Evolutionary conservation across 225 moss, liverwort and hornwort genomes (phyloP), one percentile per base, ranked within the genome.

Genomic region (Marchantia polymorpha): DNA sequence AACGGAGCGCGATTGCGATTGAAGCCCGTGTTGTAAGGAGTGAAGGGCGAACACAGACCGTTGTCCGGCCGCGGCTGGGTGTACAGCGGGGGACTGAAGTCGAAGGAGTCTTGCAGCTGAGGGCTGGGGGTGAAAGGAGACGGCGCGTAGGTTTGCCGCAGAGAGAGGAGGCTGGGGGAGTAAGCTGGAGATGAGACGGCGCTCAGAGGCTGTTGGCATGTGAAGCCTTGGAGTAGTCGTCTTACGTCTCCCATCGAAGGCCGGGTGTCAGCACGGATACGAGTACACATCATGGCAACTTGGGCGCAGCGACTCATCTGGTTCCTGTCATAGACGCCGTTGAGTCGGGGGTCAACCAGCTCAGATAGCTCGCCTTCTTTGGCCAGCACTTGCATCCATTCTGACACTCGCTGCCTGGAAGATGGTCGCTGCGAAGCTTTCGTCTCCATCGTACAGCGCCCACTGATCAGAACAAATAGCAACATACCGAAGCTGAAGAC

Each of bases 281-380:
- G 92, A 73, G 91, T 91, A 52, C 92, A 91, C 77, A 92, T 77
- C 39, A 91, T 91, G 53, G 88, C 92, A 29, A 91, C 83, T 74
- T 91, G 91, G 19, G 92, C 92, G 73, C 92, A 92, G 69, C 91
- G 71, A 78, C 88, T 90, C 10, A 92, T 88, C 85, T 92, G 91
- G 79, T 91, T 89, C 80, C 90, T 89, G 83, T 92, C 91, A 70
- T 85, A 91, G 74, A 64, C 82, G 52, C 92, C 91, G 10, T 87
- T 82, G 69, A 92, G 80, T 69, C 88, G 85, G 13, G 92, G 89
- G 70, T 92, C 92, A 29, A 91, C 91, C 12, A 92, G 89, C 83
- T 92, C 92, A 25, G 92, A 79, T 3, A 92, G 87, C 7, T 87
- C 87, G 81, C 88, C 88, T 51, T 89, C 92, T 56, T 86, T 86